phyloP scores from a whole-genome alignment of 2,329 filamentous ascomycete genomes.

The Bretziella fagacearum region DNA sequence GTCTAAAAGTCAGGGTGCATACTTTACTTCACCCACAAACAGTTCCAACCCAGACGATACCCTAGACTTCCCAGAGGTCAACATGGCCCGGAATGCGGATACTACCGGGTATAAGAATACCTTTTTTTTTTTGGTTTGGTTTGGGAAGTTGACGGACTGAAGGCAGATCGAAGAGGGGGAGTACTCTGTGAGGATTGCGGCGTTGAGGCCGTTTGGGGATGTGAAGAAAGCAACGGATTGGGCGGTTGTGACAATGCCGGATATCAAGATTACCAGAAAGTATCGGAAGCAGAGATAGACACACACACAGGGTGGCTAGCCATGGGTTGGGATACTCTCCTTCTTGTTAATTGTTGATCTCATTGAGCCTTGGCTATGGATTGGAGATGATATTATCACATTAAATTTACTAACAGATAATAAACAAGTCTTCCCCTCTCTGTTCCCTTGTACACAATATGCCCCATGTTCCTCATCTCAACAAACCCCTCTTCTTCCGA shows the following conservation, averaged over 20 bases:
- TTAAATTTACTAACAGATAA: neutral
- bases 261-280: constrained; percentile 8
- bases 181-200: constrained; percentile 19
- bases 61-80: constrained; percentile 7
- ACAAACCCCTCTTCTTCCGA: neutral
- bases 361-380: neutral
- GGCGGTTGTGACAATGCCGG: constrained; percentile 18
- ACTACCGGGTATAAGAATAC: constrained; percentile 9
- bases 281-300: neutral
- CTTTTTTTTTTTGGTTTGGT: constrained; percentile 17
- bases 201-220: constrained; percentile 19
- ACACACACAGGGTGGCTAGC: no score
- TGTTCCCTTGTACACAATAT: constrained; percentile 5
- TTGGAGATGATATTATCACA: neutral
- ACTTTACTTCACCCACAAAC: constrained; percentile 1
- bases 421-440: neutral
- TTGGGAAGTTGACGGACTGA: constrained; percentile 20
- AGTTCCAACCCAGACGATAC: constrained; percentile 1
- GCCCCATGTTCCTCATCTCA: constrained; percentile 4
- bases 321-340: neutral
- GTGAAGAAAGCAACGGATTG: constrained; percentile 16
- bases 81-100: constrained; percentile 24
- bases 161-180: constrained; percentile 18
- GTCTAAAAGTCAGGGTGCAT: constrained; percentile 1
- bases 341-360: neutral